Evolutionary conservation across 306 rosid genomes (phyloP).

Genomic region (Cotoneaster glaucophyllus): DNA sequence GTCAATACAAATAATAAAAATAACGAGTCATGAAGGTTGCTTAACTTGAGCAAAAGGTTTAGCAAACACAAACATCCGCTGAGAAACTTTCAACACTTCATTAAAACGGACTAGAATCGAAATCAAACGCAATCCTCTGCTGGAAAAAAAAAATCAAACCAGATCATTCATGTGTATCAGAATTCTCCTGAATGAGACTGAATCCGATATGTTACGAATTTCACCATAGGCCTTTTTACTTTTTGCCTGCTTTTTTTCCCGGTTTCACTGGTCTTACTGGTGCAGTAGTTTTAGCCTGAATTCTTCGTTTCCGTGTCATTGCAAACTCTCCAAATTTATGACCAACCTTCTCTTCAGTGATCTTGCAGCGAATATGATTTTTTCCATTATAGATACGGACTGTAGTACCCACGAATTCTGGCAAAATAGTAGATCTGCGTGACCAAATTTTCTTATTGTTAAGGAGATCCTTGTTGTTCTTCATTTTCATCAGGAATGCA

Average conservation of each 20-base stretch:
- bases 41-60: not conserved
- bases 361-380: slow-evolving; percentile 17
- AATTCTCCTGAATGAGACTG: not conserved
- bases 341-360: slow-evolving; percentile 31
- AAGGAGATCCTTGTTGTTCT: slow-evolving; percentile 21
- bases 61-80: not conserved
- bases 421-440: slow-evolving; percentile 25
- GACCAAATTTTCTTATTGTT: slow-evolving; percentile 27
- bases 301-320: slow-evolving; percentile 21
- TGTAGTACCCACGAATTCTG: slow-evolving; percentile 21
- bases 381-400: slow-evolving; percentile 23
- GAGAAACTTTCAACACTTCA: not conserved
- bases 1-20: not conserved
- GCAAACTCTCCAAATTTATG: slow-evolving; percentile 34
- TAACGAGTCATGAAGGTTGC: not conserved
- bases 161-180: not conserved
- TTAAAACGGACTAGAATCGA: not conserved
- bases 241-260: slow-evolving; percentile 1
- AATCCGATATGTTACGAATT: not conserved
- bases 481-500: slow-evolving; percentile 25
- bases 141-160: not conserved
- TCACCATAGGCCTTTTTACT: not conserved
- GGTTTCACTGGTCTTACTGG: not conserved
- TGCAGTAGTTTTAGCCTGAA: slow-evolving; percentile 2
- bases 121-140: not conserved